phyloP scores from a whole-genome alignment of 1,284 basidiomycete species.

The Ceratobasidium sp. region DNA sequence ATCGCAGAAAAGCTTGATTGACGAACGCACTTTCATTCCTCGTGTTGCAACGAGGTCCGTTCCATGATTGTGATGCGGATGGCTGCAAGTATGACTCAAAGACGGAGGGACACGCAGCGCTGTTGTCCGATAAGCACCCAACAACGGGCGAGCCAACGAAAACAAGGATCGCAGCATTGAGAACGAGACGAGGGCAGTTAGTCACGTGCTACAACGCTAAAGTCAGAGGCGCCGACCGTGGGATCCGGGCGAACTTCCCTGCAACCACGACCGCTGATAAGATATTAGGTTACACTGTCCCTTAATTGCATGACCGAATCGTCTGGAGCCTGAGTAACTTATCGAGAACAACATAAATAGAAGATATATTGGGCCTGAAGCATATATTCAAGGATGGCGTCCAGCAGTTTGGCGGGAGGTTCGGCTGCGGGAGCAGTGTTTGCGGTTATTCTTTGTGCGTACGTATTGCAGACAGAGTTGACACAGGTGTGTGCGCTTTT shows the following conservation, averaged over 20 bases:
- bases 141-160: slow-evolving; percentile 67
- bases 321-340: not conserved
- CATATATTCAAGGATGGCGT: slow-evolving; percentile 6
- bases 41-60: slow-evolving; percentile 60
- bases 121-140: slow-evolving; percentile 61
- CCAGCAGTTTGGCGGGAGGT: slow-evolving; percentile 13
- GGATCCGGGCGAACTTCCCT: slow-evolving; percentile 16
- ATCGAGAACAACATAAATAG: not conserved
- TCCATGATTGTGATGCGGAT: slow-evolving; percentile 50
- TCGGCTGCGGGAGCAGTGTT: slow-evolving; percentile 40
- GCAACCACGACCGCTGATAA: slow-evolving; percentile 14
- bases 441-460: slow-evolving; percentile 44
- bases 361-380: not conserved
- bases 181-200: not conserved
- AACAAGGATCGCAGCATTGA: slow-evolving; percentile 74
- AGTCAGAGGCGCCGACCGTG: slow-evolving; percentile 11
- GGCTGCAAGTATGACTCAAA: slow-evolving; percentile 49
- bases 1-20: slow-evolving; percentile 92
- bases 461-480: slow-evolving; percentile 51
- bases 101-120: slow-evolving; percentile 50
- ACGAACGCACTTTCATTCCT: slow-evolving; percentile 97
- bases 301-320: slow-evolving; percentile 20
- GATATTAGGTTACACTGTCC: slow-evolving; percentile 9
- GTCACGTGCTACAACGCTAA: not conserved
- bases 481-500: slow-evolving; percentile 52